Evolutionary conservation across 352 stramenopile genomes (phyloP).

Genomic region (Phytophthora uliginosa): DNA sequence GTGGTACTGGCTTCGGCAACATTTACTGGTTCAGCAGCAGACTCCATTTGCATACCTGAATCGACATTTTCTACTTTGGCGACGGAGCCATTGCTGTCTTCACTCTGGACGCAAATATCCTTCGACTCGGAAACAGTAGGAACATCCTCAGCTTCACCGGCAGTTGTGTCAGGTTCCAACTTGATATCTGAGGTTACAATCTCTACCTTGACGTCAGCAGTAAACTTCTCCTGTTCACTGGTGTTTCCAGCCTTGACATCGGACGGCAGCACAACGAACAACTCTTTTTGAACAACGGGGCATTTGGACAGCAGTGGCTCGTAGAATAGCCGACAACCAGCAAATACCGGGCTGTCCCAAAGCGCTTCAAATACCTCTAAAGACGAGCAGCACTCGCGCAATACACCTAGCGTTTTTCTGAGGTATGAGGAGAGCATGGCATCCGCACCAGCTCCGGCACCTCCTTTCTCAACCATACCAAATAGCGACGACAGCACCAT

Average conservation of each 20-base stretch:
- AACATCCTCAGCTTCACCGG: not conserved
- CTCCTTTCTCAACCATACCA: slow-evolving; percentile 56
- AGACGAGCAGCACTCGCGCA: slow-evolving; percentile 53
- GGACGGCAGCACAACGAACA: slow-evolving; percentile 35
- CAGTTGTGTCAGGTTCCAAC: not conserved
- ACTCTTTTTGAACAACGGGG: slow-evolving; percentile 35
- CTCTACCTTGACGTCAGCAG: slow-evolving; percentile 11
- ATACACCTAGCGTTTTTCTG: slow-evolving; percentile 53
- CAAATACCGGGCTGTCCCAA: slow-evolving; percentile 68
- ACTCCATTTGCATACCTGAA: not conserved
- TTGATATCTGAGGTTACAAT: slow-evolving; percentile 2
- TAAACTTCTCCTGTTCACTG: slow-evolving; percentile 10
- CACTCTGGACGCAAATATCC: slow-evolving; percentile 4
- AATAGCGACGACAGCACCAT: slow-evolving; percentile 66
- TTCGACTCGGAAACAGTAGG: not conserved
- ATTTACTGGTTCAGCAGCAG: not conserved
- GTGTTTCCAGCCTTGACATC: slow-evolving; percentile 33
- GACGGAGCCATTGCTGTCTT: slow-evolving; percentile 8
- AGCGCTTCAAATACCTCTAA: slow-evolving; percentile 74
- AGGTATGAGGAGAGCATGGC: slow-evolving; percentile 54
- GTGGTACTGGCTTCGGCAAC: not conserved
- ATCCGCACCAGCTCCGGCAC: slow-evolving; percentile 24
- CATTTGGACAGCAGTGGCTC: slow-evolving; percentile 67
- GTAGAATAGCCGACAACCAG: slow-evolving; percentile 64
- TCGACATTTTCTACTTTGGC: slow-evolving; percentile 5